These are phyloP conservation scores for Bauhinia variegata DNA, from an alignment of 306 rosid genomes.

Conservation along the genomic window DNA sequence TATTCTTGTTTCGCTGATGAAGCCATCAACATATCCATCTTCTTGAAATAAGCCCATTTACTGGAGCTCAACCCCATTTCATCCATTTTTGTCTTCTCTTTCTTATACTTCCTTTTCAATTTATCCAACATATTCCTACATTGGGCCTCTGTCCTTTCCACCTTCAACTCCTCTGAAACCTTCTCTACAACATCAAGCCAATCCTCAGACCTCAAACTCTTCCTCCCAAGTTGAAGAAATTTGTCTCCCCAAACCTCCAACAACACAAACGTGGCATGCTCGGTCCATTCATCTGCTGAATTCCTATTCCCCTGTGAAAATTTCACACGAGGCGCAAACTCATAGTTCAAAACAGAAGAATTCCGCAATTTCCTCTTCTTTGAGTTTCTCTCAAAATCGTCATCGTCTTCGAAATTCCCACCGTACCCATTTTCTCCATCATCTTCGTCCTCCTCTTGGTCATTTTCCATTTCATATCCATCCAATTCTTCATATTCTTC, in stretches of 20 bases:
- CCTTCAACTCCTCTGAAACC: conserved; percentile 59
- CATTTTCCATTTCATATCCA: conserved; percentile 22
- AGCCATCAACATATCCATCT: conserved; percentile 84
- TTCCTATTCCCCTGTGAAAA: conserved; percentile 20
- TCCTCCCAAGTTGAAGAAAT: conserved; percentile 76
- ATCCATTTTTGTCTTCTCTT: conserved; percentile 65
- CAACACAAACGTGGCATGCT: conserved; percentile 64
- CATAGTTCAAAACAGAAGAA: conserved; percentile 50
- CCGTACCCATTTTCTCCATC: conserved; percentile 34
- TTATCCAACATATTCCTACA: conserved; percentile 64
- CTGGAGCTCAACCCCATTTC: conserved; percentile 57
- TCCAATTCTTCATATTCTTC: conserved; percentile 39
- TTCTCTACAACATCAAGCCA: conserved; percentile 76
- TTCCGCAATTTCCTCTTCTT: conserved; percentile 59
- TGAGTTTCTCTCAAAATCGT: conserved; percentile 47
- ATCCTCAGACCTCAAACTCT: conserved; percentile 78
- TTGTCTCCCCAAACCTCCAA: conserved; percentile 83
- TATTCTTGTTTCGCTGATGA: conserved; percentile 59
- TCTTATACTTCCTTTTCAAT: conserved; percentile 73
- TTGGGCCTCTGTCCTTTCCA: conserved; percentile 50
- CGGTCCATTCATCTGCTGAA: conserved; percentile 56
- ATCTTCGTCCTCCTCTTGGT: conserved; percentile 21
- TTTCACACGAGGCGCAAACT: conserved; percentile 51
- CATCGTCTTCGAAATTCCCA: conserved; percentile 35
- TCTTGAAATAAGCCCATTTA: conserved; percentile 72